Conservation (phyloP, 2,329 filamentous ascomycete species). For the Lasiodiplodia theobromae region DNA sequence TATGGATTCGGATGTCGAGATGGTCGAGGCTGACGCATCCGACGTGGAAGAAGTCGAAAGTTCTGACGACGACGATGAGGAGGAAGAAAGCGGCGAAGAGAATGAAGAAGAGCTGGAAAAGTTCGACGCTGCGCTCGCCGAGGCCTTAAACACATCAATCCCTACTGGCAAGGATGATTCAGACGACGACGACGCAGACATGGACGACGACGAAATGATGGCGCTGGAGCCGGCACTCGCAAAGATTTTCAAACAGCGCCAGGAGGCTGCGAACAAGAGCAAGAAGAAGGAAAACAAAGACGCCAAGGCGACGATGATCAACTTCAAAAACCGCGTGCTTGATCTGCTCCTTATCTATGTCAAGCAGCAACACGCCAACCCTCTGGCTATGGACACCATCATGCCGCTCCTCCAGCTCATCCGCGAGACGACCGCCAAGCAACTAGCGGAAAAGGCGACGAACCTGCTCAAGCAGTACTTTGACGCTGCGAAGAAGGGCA, state of each 20-base stretch:
- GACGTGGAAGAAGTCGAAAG: constrained; percentile 38
- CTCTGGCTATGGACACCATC: constrained; percentile 72
- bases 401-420: constrained; percentile 79
- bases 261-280: constrained; percentile 59
- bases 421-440: constrained; percentile 77
- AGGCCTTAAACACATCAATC: constrained; percentile 72
- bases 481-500: constrained; percentile 62
- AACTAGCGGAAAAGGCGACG: constrained; percentile 75
- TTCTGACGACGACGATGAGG: constrained; percentile 36
- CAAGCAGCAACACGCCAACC: constrained; percentile 75
- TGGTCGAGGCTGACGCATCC: constrained; percentile 44
- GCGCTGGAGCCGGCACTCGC: constrained; percentile 82
- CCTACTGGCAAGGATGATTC: constrained; percentile 68
- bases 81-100: constrained; percentile 40
- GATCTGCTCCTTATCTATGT: constrained; percentile 87
- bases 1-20: constrained; percentile 52
- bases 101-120: constrained; percentile 62
- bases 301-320: constrained; percentile 85
- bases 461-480: constrained; percentile 77
- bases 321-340: constrained; percentile 93
- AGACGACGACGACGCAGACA: constrained; percentile 71
- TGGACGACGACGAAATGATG: constrained; percentile 97
- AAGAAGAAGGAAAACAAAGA: constrained; percentile 83
- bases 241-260: constrained; percentile 82
- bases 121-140: constrained; percentile 78